Percentiles rank a stretch among this genome's conserved stretches.
phyloP scores from a whole-genome alignment of 257 asterid species.

The Solanum gandarillasii region DNA sequence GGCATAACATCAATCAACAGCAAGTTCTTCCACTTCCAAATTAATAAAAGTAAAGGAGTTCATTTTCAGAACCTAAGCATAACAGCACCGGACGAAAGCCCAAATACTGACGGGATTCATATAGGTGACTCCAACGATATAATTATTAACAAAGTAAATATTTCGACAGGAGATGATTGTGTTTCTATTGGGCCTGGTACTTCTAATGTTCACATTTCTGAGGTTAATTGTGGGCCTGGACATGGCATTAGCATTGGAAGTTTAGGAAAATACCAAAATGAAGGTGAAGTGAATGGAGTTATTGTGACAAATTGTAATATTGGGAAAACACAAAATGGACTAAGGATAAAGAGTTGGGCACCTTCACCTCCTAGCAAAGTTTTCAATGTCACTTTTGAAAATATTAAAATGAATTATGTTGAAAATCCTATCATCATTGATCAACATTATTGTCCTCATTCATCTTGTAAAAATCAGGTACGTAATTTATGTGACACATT shows the following conservation, averaged over 20 bases:
- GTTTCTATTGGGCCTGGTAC: conserved; percentile 6
- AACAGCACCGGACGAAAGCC: conserved; percentile 4
- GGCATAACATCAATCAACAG: conserved; percentile 9
- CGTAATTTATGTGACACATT: not conserved
- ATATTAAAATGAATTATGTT: not conserved
- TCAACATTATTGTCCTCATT: conserved; percentile 9
- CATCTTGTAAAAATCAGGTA: not conserved
- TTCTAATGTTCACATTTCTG: not conserved
- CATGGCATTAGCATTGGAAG: conserved; percentile 23
- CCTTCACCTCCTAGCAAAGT: conserved; percentile 10
- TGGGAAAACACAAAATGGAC: conserved; percentile 4
- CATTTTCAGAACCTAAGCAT: not conserved
- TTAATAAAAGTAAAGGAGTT: not conserved
- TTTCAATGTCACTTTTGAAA: not conserved
- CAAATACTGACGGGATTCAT: conserved; percentile 14
- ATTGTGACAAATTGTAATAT: not conserved
- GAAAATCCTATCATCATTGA: conserved; percentile 9
- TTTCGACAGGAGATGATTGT: conserved; percentile 16
- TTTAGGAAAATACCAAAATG: not conserved
- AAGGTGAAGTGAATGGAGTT: conserved; percentile 2
- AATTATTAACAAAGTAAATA: not conserved
- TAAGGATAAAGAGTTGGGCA: conserved; percentile 12
- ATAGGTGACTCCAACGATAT: not conserved
- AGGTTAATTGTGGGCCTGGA: conserved; percentile 8
- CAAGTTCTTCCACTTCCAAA: conserved; percentile 4